Base-by-base conservation (phyloP, 169 alveolate genomes). In the Babesia bigemina region DNA sequence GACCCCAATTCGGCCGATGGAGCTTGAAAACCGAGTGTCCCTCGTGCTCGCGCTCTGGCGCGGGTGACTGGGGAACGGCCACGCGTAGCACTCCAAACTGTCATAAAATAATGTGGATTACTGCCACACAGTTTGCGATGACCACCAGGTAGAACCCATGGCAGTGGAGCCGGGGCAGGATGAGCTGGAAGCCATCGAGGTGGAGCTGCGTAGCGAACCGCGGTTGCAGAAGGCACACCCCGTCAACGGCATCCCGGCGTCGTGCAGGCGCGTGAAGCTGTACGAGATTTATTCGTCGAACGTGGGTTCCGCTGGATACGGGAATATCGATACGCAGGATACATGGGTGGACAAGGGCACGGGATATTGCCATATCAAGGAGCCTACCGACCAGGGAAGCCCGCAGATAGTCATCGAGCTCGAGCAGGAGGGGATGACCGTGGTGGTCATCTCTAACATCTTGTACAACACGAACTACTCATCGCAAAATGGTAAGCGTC, bases 311-410 rank as follows among this genome's bases (percentile, higher is more conserved):
- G 3, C 28, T 9, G 0, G 11, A 24, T 3, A 11, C 13, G 1
- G 24, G 14, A 26, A 71, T 22, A 10, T 13, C 12, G 16, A 42
- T 11, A 11, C 22, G 16, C 58, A 83, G 90, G 86, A 75, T 24
- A 52, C 81, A 12, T 83, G 90, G 90, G 36, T 75, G 13, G 90
- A 83, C 70, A 83, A 83, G 76, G 90, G 90, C 14, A 83, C 90
- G 22, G 90, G 90, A 12, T 74, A 53, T 61, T 81, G 88, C 52
- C 78, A 58, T 57, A 42, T 83, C n/a, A 76, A 75, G 62, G 79
- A 69, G 21, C 73, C 75, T 28, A 26, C 47, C 22, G 86, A 67
- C 36, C 63, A 26, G 14, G 70, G 36, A 14, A 59, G 74, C 53
- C 90, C 90, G 45, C 73, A 83, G 58, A 65, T 83, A 8, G 70